These are phyloP conservation scores for Gamsiella multidivaricata DNA, from an alignment of 192 early-diverging fungal genomes.

Conservation along the genomic window DNA sequence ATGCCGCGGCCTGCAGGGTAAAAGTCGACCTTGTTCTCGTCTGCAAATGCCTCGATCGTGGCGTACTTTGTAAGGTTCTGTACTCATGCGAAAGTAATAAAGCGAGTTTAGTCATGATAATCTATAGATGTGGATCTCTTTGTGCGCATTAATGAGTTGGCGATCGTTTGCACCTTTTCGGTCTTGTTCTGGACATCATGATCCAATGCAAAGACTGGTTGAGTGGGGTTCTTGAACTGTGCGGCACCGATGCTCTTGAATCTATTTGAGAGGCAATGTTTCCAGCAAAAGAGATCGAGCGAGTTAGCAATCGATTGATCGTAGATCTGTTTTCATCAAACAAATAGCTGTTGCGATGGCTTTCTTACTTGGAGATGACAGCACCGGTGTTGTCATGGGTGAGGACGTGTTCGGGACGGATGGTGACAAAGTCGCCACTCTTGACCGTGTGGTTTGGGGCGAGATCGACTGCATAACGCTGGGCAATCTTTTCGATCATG, in stretches of 20 bases:
- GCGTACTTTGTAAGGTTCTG: slow-evolving; percentile 90
- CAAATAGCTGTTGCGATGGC: not conserved
- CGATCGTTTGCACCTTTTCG: no score
- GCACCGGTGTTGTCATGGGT: slow-evolving; percentile 98
- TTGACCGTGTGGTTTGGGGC: slow-evolving; percentile 72
- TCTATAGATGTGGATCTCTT: no score
- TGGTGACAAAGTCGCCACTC: slow-evolving; percentile 94
- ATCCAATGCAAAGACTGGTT: slow-evolving; percentile 96
- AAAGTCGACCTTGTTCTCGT: slow-evolving; percentile 84
- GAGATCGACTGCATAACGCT: slow-evolving; percentile 87
- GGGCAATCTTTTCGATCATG: slow-evolving; percentile 95
- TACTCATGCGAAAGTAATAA: not conserved
- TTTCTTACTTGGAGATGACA: slow-evolving; percentile 85
- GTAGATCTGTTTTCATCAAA: not conserved
- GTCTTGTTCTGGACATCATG: slow-evolving; percentile 98
- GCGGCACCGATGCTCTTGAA: slow-evolving; percentile 93
- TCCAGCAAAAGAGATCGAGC: not conserved
- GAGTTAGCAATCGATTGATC: not conserved
- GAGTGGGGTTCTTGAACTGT: slow-evolving; percentile 77
- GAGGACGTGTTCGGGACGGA: slow-evolving; percentile 92
- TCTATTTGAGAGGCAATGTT: slow-evolving; percentile 58
- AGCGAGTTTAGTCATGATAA: not conserved
- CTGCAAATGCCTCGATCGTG: slow-evolving; percentile 87
- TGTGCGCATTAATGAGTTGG: no score
- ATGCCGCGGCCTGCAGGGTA: slow-evolving; percentile 98